Base-by-base conservation (phyloP, 768 basidiomycete species). In the Floccularia luteovirens region DNA sequence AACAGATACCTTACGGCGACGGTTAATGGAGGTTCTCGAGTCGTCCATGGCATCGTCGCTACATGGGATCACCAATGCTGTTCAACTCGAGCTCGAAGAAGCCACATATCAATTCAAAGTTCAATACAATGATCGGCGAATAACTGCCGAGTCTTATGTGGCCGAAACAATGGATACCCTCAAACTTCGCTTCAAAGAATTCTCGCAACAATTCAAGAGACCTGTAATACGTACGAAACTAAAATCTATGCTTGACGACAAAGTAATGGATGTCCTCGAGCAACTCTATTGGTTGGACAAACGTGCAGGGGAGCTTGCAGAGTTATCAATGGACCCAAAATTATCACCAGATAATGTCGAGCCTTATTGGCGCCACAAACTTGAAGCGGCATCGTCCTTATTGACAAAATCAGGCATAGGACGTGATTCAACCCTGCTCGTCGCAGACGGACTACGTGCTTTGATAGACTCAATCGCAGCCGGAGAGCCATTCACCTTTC, bases 41-140 rank as follows among this genome's bases (percentile, higher is more conserved):
- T 90, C 90, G 10, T 92, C 89, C 24, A 99, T 99, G 96, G 88
- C 92, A 0, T 87, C 87, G 1, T 92, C 91, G 25, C 72, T 99
- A 3, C 92, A 97, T 52, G 82, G 89, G 1, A 98, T 99, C 58
- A 89, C 90, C 43, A 98, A 98, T 60, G 91, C 91, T 2, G 96
- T 98, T 7, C 91, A 96, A 52, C 77, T 97, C 27, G 96, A 99
- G 58, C 72, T 99, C 6, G 96, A 99, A 60, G 96, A 98, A 53
- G 82, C 96, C 2, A 83, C 82, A 10, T 99, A 99, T 59, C 96
- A 98, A 60, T 99, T 99, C 77, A 99, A 99, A 63, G 96, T 99
- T 2, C 86, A 93, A 58, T 90, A 90, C 65, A 99, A 99, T 55
- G 96, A 99, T 62, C 81, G 90, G 17, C 77, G 90, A 17, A 88